These are phyloP conservation scores for Chenopodium berlandieri DNA, from an alignment of 148 eudicot genomes.

Conservation along the genomic window DNA sequence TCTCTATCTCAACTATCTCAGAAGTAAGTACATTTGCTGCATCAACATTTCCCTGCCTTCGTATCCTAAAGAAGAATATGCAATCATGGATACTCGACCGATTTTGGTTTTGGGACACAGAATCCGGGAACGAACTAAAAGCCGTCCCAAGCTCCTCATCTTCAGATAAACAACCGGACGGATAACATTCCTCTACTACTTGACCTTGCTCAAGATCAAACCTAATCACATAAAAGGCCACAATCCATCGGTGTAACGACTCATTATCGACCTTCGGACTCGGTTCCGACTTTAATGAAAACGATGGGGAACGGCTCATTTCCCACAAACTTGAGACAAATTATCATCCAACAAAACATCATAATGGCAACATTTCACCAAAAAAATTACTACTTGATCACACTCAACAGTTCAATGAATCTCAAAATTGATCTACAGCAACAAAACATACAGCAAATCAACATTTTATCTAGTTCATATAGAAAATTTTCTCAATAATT, in stretches of 20 bases:
- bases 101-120: constrained; percentile 84
- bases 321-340: constrained; percentile 36
- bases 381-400: background rate
- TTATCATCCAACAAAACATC: constrained; percentile 29
- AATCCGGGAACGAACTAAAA: constrained; percentile 91
- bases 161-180: constrained; percentile 60
- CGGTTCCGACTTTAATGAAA: constrained; percentile 58
- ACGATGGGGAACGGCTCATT: constrained; percentile 84
- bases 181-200: constrained; percentile 88
- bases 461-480: background rate
- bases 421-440: constrained; percentile 14
- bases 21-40: constrained; percentile 29
- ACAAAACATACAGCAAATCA: constrained; percentile 23
- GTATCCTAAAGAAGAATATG: constrained; percentile 84
- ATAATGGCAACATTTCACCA: constrained; percentile 31
- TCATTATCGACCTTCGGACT: constrained; percentile 52
- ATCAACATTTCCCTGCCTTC: constrained; percentile 38
- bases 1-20: constrained; percentile 46
- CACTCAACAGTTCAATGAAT: background rate
- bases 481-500: background rate
- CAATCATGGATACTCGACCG: constrained; percentile 87
- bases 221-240: constrained; percentile 77
- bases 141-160: constrained; percentile 86
- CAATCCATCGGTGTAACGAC: constrained; percentile 69
- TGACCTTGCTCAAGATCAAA: constrained; percentile 98